phyloP scores from a whole-genome alignment of 2,329 filamentous ascomycete species.

The Alternaria triticimaculans region DNA sequence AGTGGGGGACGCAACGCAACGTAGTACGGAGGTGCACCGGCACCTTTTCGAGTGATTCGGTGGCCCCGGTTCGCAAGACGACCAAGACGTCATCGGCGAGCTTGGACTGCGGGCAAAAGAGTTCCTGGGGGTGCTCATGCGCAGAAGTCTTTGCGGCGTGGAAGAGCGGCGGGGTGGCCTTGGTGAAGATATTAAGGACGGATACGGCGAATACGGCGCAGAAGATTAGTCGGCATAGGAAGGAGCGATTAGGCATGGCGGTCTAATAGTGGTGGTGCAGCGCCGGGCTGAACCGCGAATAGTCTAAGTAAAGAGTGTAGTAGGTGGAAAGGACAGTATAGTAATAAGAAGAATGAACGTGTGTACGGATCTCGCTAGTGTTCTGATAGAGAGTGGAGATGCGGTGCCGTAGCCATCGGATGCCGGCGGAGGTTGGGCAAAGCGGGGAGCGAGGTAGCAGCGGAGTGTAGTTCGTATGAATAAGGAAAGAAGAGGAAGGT shows the following conservation, averaged over 20 bases:
- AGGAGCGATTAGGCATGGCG: constrained; percentile 41
- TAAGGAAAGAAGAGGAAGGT: constrained; percentile 9
- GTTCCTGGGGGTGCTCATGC: constrained; percentile 19
- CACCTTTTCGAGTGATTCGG: constrained; percentile 64
- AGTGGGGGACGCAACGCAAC: constrained; percentile 62
- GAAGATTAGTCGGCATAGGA: constrained; percentile 43
- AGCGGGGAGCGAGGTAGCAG: constrained; percentile 6
- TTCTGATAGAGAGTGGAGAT: constrained; percentile 15
- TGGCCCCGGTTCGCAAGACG: constrained; percentile 66
- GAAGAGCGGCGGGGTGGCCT: constrained; percentile 36
- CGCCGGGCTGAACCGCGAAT: constrained; percentile 24
- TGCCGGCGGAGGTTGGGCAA: constrained; percentile 9
- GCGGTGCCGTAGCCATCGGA: constrained; percentile 21
- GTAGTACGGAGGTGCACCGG: constrained; percentile 65
- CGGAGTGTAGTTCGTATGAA: not conserved
- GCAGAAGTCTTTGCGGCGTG: constrained; percentile 32
- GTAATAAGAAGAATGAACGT: constrained; percentile 6
- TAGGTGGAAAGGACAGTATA: not conserved
- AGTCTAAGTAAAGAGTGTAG: constrained; percentile 8
- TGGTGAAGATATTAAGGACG: constrained; percentile 45
- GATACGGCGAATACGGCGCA: constrained; percentile 43
- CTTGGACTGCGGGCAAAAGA: constrained; percentile 42
- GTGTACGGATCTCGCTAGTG: constrained; percentile 4
- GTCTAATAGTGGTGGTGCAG: constrained; percentile 15
- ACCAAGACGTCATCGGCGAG: constrained; percentile 61